Base-by-base conservation (phyloP, 2,329 filamentous ascomycete species). In the Sclerotinia trifoliorum region DNA sequence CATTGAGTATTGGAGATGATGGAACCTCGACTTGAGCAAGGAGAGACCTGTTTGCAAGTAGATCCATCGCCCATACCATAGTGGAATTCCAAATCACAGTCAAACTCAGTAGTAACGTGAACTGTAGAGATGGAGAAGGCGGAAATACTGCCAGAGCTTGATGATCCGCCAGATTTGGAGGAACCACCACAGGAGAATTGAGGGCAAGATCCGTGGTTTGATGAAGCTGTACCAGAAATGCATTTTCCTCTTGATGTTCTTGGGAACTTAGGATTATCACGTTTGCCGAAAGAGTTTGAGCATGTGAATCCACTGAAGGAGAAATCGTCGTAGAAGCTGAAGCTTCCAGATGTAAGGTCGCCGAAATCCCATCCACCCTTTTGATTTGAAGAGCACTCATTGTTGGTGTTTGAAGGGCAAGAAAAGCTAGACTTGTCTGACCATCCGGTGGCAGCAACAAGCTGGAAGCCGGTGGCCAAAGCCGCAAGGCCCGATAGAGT, bases 21-120 rank as follows among this genome's bases (percentile, higher is more conserved):
- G 69, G 87, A 89, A 75, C 92, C 92, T 21, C 84, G 81, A 67
- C 84, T 82, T 72, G 83, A 86, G 86, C 92, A 96, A 65, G 83
- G 77, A 72, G 86, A 82, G 71, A 86, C 88, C 75, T 96, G 90
- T 82, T 91, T 94, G 88, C 94, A 98, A 70, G 80, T 86, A 19
- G 87, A 89, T 74, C 91, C 91, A 78, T 94, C 92, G 2, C 88
- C 85, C 93, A 97, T 96, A 75, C 83, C 85, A 81, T 94, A 97
- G 83, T 92, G 86, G 82, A 97, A 93, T 80, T 94, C 88, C 66
- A 98, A 81, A 71, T 94, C 88, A 74, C 87, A 88, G 79, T 94
- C 90, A 76, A 90, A 88, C 77, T 92, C 88, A 71, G 88, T 84
- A 57, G 87, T 87, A 73, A 97, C 82, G 72, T 94, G 84, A 79